Base-by-base conservation (phyloP, 2,329 filamentous ascomycete species). In the Ceratocystis papillata region DNA sequence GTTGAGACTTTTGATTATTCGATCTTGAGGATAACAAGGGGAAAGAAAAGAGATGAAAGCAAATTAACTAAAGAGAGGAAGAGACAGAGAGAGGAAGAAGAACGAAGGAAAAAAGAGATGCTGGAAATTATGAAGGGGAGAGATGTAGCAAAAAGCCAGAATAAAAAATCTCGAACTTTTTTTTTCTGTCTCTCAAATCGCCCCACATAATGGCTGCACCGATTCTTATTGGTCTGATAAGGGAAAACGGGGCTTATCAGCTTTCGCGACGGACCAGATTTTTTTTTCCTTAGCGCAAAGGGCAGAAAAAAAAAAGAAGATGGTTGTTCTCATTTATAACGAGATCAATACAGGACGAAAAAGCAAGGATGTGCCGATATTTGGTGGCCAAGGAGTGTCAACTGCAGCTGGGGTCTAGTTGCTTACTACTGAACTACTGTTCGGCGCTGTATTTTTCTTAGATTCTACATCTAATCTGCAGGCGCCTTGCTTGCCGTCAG, bases 81-180 rank as follows among this genome's bases (percentile, higher is more conserved):
- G 45, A 55, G 4, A 41, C 33, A 5, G 30, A 63, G 28, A 5
- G 30, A 63, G 28, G 33, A 46, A 41, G 45, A 55, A 33, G 41
- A 65, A 33, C 62, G 50, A 60, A 61, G 5, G 22, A 10, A 22
- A 41, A 45, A 45, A 44, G 44, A 50, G 67, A 69, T 67, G 66
- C 65, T 64, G 62, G 55, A 48, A 55, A 67, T 41, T 41, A 61
- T 48, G 63, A 20, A 45, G 20, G 57, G 28, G 50, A 64, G 48
- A 64, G 59, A 25, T 45, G 44, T 12, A 53, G 55, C 25, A 64
- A 50, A 15, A 44, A 46, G 44, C 60, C 48, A 55, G 46, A 28
- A 46, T 53, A 67, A 46, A 65, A 67, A 65, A 33, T 70, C 53
- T 59, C 33, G 55, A 59, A 59, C 55, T 71, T 71, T 73, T 68